Percentiles rank a stretch among this genome's conserved stretches.
These are phyloP conservation scores for Cercospora nicotianae DNA, from an alignment of 2,329 filamentous ascomycete species.

Conservation along the genomic window DNA sequence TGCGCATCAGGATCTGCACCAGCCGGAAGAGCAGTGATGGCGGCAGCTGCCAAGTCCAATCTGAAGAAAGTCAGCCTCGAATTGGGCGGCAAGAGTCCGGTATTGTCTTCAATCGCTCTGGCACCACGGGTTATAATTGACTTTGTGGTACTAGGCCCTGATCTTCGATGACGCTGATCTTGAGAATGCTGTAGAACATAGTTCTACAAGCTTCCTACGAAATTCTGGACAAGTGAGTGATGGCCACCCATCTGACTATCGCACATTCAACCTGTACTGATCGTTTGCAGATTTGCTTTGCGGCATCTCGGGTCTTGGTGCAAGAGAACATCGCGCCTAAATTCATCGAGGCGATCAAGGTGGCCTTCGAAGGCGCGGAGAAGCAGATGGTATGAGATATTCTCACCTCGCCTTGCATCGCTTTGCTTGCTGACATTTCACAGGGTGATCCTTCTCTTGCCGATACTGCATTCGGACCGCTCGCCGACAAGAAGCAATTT, in stretches of 20 bases:
- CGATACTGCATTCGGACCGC: conserved; percentile 5
- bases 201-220: conserved; percentile 12
- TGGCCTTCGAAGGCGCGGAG: conserved; percentile 30
- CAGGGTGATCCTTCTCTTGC: conserved; percentile 59
- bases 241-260: neutral
- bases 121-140: neutral
- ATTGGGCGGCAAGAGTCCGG: conserved; percentile 51
- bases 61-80: conserved; percentile 53
- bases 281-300: conserved; percentile 28
- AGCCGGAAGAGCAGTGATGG: conserved; percentile 47
- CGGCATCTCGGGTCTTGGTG: conserved; percentile 35
- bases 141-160: conserved; percentile 31
- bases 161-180: conserved; percentile 51
- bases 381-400: conserved; percentile 41
- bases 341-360: conserved; percentile 45
- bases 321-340: conserved; percentile 47
- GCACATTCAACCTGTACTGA: neutral
- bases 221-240: conserved; percentile 18
- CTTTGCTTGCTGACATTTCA: neutral
- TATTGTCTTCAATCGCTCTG: neutral
- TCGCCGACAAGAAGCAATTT: conserved; percentile 15
- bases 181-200: conserved; percentile 32
- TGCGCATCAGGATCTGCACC: conserved; percentile 30
- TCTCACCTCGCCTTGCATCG: neutral
- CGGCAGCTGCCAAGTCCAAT: conserved; percentile 38